Evolutionary conservation across 2,329 filamentous ascomycete genomes (phyloP).

Genomic region (Epichloe coenophiala): DNA sequence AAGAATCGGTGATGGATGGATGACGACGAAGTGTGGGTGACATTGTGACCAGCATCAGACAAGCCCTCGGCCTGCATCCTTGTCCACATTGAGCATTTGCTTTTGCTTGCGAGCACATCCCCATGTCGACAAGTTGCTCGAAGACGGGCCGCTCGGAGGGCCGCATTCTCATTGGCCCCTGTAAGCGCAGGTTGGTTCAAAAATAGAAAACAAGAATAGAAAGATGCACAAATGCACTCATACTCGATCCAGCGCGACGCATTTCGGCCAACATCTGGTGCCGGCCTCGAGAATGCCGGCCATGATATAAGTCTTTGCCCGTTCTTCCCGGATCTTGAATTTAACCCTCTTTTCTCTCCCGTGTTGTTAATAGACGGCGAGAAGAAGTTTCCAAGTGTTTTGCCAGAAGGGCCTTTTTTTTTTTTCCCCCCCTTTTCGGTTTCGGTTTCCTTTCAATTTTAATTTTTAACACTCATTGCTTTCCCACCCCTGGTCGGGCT

Average conservation of each 20-base stretch:
- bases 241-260: not conserved
- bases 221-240: slow-evolving; percentile 13
- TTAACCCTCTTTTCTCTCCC: slow-evolving; percentile 24
- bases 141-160: not conserved
- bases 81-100: too few relatives aligned
- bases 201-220: slow-evolving; percentile 31
- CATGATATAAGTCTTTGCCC: slow-evolving; percentile 46
- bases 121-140: not conserved
- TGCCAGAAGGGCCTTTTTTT: slow-evolving; percentile 24
- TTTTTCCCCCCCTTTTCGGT: too few relatives aligned
- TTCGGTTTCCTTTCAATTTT: too few relatives aligned
- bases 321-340: slow-evolving; percentile 26
- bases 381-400: slow-evolving; percentile 11
- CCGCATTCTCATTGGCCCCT: slow-evolving; percentile 23
- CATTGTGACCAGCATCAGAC: slow-evolving; percentile 1
- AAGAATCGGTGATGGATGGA: not conserved
- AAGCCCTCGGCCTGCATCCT: not conserved
- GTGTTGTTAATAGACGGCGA: too few relatives aligned
- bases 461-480: slow-evolving; percentile 21
- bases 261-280: slow-evolving; percentile 12
- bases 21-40: slow-evolving; percentile 2
- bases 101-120: too few relatives aligned
- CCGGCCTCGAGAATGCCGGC: slow-evolving; percentile 29
- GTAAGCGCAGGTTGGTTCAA: slow-evolving; percentile 32
- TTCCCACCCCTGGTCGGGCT: slow-evolving; percentile 20